phyloP scores from a whole-genome alignment of 176 grass and related monocot genomes.

The Urochloa ruziziensis region DNA sequence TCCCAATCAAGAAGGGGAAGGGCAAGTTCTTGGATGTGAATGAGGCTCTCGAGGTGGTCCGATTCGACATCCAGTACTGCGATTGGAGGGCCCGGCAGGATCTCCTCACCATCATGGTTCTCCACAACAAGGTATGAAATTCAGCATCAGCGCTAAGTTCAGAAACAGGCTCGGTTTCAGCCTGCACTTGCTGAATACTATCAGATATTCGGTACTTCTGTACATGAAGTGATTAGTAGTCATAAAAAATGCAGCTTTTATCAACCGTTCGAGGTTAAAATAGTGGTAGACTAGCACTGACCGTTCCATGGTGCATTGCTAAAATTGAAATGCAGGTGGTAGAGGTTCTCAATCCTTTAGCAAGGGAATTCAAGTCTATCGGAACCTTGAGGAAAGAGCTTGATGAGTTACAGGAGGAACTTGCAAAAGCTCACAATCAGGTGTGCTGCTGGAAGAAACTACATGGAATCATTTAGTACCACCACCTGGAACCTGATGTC shows the following conservation, averaged over 20 bases:
- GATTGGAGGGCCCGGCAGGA: constrained; percentile 92
- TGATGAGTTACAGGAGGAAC: constrained; percentile 66
- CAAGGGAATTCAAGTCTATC: constrained; percentile 88
- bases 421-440: constrained; percentile 69
- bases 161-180: neutral
- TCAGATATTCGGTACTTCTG: neutral
- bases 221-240: neutral
- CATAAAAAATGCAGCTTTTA: neutral
- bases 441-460: constrained; percentile 31
- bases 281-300: neutral
- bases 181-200: neutral
- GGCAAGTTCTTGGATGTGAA: constrained; percentile 82
- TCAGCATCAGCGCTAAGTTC: neutral
- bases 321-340: constrained; percentile 60
- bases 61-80: constrained; percentile 96
- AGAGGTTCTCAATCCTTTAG: constrained; percentile 87
- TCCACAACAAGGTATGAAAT: constrained; percentile 74
- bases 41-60: constrained; percentile 86
- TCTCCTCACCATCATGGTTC: constrained; percentile 85
- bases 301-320: neutral
- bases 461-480: neutral
- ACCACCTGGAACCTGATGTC: neutral
- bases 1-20: constrained; percentile 51
- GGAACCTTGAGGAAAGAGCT: constrained; percentile 92
- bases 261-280: neutral